These are phyloP conservation scores for Agaricus blazei DNA, from an alignment of 768 basidiomycete species.

Conservation along the genomic window DNA sequence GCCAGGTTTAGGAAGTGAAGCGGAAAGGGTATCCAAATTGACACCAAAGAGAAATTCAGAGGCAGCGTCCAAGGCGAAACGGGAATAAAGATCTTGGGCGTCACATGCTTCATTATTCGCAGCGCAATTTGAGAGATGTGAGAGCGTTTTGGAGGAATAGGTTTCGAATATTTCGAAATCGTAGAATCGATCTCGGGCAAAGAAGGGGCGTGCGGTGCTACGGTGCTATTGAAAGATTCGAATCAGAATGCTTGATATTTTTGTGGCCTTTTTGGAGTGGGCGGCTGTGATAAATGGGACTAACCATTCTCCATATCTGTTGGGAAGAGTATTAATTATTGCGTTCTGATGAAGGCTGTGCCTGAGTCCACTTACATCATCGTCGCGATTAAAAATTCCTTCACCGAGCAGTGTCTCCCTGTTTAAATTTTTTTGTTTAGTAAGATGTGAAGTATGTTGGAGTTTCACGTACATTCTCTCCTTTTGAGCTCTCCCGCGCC, in stretches of 20 bases:
- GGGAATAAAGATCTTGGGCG: slow-evolving; percentile 61
- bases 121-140: slow-evolving; percentile 39
- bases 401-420: slow-evolving; percentile 64
- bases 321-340: neutral
- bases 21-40: slow-evolving; percentile 56
- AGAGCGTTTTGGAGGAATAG: slow-evolving; percentile 42
- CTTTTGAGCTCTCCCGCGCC: slow-evolving; percentile 59
- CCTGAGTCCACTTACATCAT: slow-evolving; percentile 39
- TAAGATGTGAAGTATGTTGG: neutral
- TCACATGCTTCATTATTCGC: slow-evolving; percentile 42
- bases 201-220: slow-evolving; percentile 64
- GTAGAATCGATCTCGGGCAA: slow-evolving; percentile 64
- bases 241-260: neutral
- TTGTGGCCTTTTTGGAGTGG: neutral
- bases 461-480: slow-evolving; percentile 52
- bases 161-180: slow-evolving; percentile 68
- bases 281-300: slow-evolving; percentile 11
- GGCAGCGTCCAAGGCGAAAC: slow-evolving; percentile 67
- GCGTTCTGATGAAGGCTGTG: neutral
- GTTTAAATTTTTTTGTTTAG: neutral
- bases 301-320: slow-evolving; percentile 62
- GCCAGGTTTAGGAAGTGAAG: slow-evolving; percentile 45
- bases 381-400: slow-evolving; percentile 77
- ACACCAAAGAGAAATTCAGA: slow-evolving; percentile 71
- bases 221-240: slow-evolving; percentile 46